Percentiles rank a stretch among this genome's conserved stretches.
phyloP scores from a whole-genome alignment of 176 grass and related monocot genomes.

The Luzula sylvatica region DNA sequence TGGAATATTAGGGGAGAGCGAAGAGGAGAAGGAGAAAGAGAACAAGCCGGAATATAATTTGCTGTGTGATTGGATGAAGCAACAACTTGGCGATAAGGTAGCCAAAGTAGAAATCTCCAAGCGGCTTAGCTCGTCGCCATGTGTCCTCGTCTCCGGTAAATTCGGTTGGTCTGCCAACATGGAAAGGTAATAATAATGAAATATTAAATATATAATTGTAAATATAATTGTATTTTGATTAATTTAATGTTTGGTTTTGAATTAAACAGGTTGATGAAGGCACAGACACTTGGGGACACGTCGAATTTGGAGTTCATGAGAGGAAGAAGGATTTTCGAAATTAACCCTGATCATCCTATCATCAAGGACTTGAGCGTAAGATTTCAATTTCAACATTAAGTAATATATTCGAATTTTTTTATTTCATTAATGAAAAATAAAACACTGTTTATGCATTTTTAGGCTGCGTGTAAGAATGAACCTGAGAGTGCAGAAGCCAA shows the following conservation, averaged over 20 bases:
- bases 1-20: constrained; percentile 47
- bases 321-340: constrained; percentile 87
- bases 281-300: constrained; percentile 92
- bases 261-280: constrained; percentile 76
- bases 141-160: constrained; percentile 94
- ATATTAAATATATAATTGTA: not conserved
- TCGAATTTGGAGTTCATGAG: constrained; percentile 94
- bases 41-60: constrained; percentile 70
- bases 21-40: constrained; percentile 64
- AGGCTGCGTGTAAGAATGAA: constrained; percentile 96
- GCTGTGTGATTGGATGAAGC: constrained; percentile 92
- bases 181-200: constrained; percentile 44
- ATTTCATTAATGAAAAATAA: constrained; percentile 5
- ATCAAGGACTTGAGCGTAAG: constrained; percentile 89
- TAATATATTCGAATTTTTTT: not conserved
- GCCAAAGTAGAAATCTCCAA: constrained; percentile 93
- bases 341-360: constrained; percentile 78
- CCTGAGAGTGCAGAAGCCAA: constrained; percentile 72
- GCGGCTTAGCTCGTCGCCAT: constrained; percentile 78
- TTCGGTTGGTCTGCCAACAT: constrained; percentile 99
- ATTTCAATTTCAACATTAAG: not conserved
- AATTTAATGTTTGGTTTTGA: constrained; percentile 1
- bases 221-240: not conserved
- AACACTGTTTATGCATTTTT: constrained; percentile 14
- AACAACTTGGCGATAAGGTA: constrained; percentile 82